Base-by-base conservation (phyloP, 208 protist genomes). In the Leishmania arabica region DNA sequence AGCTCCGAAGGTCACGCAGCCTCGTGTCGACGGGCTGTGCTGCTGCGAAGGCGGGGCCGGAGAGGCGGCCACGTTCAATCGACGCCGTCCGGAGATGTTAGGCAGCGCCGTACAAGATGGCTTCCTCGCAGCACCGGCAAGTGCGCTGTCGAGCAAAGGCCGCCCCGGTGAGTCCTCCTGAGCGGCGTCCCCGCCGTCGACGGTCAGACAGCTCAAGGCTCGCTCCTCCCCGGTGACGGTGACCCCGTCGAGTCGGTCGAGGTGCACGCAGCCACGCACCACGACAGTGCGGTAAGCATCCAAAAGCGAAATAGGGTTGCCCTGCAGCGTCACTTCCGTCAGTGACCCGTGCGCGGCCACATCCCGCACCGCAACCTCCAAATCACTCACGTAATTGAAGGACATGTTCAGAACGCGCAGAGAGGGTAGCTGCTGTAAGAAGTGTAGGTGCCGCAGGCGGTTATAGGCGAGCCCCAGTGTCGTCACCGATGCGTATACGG, bases 401-500 rank as follows among this genome's bases (percentile, higher is more conserved):
- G 89, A 88, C 64, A 95, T 82, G 76, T 97, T 90, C 24, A 97
- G 78, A 47, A 95, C 82, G 47, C 86, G 82, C 65, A 97, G 79
- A 19, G 84, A 85, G 4, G 94, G 92, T 1, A 96, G 73, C 19
- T 84, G 78, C 6, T 53, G 4, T 21, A 94, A 27, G 72, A 97
- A 97, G 27, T 75, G 47, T 13, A 96, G 37, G 24, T 75, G 40
- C 3, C 75, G 74, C 31, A 97, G 77, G 19, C 60, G 40, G 80
- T 97, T 97, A 84, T 89, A 94, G 34, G 92, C 76, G 8, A 96
- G 84, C 13, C 89, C 90, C 11, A 97, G 71, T 80, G 88, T 84
- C 11, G 86, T 87, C 13, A 92, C 56, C 1, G 70, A 83, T 17
- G 86, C 80, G 49, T 81, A 71, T 64, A 78, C 86, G 0, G 78